These are phyloP conservation scores for Citrullus amarus DNA, from an alignment of 306 rosid species.

Conservation along the genomic window DNA sequence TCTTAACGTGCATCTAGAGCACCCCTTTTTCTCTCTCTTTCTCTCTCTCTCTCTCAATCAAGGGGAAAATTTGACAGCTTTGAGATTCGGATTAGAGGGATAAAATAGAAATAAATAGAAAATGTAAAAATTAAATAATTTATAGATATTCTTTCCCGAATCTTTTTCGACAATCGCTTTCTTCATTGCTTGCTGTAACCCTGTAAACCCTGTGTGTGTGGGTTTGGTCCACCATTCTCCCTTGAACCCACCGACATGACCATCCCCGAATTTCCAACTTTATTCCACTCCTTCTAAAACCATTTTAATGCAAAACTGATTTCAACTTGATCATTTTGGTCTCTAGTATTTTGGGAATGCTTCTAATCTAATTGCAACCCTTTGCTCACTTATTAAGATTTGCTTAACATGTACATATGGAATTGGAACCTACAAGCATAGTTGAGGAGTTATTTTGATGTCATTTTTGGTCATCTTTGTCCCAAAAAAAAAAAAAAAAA, in stretches of 20 bases:
- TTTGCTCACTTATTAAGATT: background rate
- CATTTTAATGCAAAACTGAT: background rate
- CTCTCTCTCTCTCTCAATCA: background rate
- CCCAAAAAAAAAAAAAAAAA: too few relatives aligned
- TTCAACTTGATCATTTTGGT: background rate
- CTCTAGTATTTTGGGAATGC: background rate
- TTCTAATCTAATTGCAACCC: background rate
- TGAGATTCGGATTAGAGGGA: conserved; percentile 4
- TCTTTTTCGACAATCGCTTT: background rate
- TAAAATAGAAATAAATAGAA: background rate
- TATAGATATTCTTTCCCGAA: background rate
- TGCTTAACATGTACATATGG: too few relatives aligned
- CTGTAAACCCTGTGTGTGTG: conserved; percentile 10
- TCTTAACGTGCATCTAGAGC: conserved; percentile 1
- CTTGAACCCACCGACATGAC: conserved; percentile 38
- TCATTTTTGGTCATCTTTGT: too few relatives aligned
- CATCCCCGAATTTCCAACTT: background rate
- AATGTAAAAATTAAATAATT: background rate
- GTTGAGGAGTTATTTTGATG: too few relatives aligned
- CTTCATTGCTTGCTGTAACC: background rate
- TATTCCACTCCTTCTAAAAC: background rate
- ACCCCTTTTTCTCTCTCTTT: background rate
- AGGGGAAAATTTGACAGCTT: conserved; percentile 10
- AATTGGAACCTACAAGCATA: too few relatives aligned
- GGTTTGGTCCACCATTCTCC: conserved; percentile 9